Percentiles rank a stretch among this genome's conserved stretches.
These are phyloP conservation scores for Clonostachys rhizophaga DNA, from an alignment of 2,329 filamentous ascomycete genomes.

Conservation along the genomic window DNA sequence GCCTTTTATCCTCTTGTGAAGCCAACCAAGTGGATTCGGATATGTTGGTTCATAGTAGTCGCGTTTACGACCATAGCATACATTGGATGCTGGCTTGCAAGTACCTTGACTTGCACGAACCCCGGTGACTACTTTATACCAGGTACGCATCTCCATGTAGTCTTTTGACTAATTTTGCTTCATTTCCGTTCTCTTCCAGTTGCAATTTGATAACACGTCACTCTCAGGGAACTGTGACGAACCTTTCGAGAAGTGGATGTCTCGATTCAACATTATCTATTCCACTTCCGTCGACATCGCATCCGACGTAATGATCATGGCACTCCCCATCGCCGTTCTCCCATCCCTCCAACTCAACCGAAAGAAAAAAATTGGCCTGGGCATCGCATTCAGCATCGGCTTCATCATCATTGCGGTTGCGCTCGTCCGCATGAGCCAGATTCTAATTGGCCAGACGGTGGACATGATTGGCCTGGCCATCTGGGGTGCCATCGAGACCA, in stretches of 20 bases:
- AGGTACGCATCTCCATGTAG: neutral
- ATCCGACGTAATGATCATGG: slow-evolving; percentile 33
- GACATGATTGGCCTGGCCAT: slow-evolving; percentile 14
- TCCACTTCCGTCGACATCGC: slow-evolving; percentile 8
- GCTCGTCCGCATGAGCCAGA: slow-evolving; percentile 12
- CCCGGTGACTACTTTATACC: slow-evolving; percentile 7
- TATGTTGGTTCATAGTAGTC: slow-evolving; percentile 10
- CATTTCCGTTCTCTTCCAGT: neutral
- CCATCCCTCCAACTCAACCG: slow-evolving; percentile 32
- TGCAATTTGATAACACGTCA: neutral
- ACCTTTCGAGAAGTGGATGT: slow-evolving; percentile 3
- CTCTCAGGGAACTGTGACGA: slow-evolving; percentile 8
- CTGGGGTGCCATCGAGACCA: slow-evolving; percentile 17
- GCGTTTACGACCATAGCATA: slow-evolving; percentile 9
- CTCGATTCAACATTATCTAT: slow-evolving; percentile 8
- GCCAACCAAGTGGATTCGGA: slow-evolving; percentile 5
- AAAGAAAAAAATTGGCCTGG: slow-evolving; percentile 35
- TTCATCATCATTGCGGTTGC: slow-evolving; percentile 16
- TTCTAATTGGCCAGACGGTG: slow-evolving; percentile 6
- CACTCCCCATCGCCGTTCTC: slow-evolving; percentile 36
- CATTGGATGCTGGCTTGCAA: slow-evolving; percentile 8
- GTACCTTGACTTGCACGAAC: slow-evolving; percentile 7
- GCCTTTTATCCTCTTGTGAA: slow-evolving; percentile 11
- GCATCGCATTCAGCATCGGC: slow-evolving; percentile 34
- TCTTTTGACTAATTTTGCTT: too few species aligned